These are phyloP conservation scores for Fraxinus excelsior DNA, from an alignment of 257 asterid species.

Conservation along the genomic window DNA sequence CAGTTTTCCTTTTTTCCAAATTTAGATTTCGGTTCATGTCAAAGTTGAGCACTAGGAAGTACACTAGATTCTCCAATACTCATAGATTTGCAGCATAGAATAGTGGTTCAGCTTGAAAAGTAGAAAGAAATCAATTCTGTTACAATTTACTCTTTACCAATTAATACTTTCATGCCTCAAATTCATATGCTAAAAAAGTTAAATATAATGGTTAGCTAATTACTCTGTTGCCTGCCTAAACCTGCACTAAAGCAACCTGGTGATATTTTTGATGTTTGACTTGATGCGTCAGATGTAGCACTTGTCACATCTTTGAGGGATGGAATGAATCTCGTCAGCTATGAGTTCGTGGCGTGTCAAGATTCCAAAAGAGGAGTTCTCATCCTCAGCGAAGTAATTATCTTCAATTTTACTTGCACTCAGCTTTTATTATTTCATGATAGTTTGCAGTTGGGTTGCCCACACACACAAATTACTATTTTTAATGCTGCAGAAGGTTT, in stretches of 20 bases:
- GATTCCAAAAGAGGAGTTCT: slow-evolving; percentile 89
- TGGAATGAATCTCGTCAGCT: slow-evolving; percentile 99
- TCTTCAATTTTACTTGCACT: slow-evolving; percentile 21
- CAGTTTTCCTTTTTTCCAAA: not conserved
- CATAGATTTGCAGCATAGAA: slow-evolving; percentile 2
- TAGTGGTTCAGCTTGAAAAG: slow-evolving; percentile 1
- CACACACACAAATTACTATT: not conserved
- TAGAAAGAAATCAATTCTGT: not conserved
- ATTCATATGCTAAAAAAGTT: slow-evolving; percentile 7
- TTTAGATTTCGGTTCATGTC: slow-evolving; percentile 8
- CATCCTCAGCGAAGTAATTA: slow-evolving; percentile 84
- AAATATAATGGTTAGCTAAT: slow-evolving; percentile 7
- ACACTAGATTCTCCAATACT: not conserved
- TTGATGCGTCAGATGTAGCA: slow-evolving; percentile 74
- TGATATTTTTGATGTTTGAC: slow-evolving; percentile 29
- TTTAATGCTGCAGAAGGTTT: slow-evolving; percentile 17
- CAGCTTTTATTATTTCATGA: not conserved
- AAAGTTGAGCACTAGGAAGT: slow-evolving; percentile 1
- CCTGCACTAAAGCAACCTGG: slow-evolving; percentile 20
- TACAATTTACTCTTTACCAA: not conserved
- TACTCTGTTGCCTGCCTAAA: slow-evolving; percentile 11
- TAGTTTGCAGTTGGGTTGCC: slow-evolving; percentile 1
- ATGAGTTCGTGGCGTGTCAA: slow-evolving; percentile 98
- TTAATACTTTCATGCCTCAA: not conserved
- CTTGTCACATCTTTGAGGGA: slow-evolving; percentile 95